phyloP scores from a whole-genome alignment of 208 protist species.

The Phytomonas serpens region DNA sequence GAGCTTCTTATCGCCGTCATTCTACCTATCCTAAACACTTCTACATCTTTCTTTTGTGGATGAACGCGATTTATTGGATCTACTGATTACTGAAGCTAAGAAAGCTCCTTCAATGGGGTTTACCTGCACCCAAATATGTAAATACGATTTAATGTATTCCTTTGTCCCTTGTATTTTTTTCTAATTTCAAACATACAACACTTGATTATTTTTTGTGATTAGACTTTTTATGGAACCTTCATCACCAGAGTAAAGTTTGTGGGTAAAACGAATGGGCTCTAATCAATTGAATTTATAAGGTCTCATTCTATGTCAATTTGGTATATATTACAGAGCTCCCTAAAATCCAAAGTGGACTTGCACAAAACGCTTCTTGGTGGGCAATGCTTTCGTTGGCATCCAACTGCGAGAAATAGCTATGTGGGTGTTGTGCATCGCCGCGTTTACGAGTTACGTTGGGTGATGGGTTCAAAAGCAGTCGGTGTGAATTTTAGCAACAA shows the following conservation, averaged over 20 bases:
- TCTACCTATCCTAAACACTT: neutral
- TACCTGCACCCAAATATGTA: neutral
- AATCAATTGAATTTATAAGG: neutral
- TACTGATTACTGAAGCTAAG: neutral
- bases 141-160: neutral
- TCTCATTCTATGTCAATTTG: slow-evolving; percentile 15
- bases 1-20: neutral
- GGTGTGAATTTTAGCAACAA: neutral
- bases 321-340: slow-evolving; percentile 23
- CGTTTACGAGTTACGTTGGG: slow-evolving; percentile 43
- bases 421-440: slow-evolving; percentile 32
- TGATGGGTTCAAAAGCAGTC: neutral
- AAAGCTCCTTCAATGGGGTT: neutral
- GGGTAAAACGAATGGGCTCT: neutral
- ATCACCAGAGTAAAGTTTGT: neutral
- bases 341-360: slow-evolving; percentile 26
- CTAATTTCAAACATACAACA: neutral
- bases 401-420: slow-evolving; percentile 31
- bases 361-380: slow-evolving; percentile 53
- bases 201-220: neutral
- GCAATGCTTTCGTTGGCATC: slow-evolving; percentile 73
- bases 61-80: neutral
- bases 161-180: neutral
- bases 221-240: neutral
- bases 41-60: neutral